phyloP scores from a whole-genome alignment of 768 basidiomycete genomes.

The Lenzites betulinus region DNA sequence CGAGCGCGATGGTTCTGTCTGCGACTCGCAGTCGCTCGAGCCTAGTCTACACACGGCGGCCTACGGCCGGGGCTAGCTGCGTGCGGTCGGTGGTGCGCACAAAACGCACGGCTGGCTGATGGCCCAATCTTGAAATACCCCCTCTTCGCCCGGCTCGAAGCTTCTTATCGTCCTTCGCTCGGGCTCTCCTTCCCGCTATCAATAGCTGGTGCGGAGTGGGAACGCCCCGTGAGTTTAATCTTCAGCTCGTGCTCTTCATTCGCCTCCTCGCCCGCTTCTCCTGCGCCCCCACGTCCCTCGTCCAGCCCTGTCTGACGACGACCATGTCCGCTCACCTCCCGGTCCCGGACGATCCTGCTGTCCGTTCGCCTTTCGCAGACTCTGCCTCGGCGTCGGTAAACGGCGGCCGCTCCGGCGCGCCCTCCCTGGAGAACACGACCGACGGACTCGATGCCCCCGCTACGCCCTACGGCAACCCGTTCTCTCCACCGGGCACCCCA shows the following conservation, averaged over 20 bases:
- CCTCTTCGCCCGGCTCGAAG: constrained; percentile 11
- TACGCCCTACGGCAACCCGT: constrained; percentile 9
- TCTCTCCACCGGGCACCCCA: constrained; percentile 22
- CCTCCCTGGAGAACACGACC: not conserved
- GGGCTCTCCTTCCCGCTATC: constrained; percentile 15
- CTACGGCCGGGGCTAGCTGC: constrained; percentile 5
- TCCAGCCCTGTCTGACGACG: constrained; percentile 13
- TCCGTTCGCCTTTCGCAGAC: constrained; percentile 13
- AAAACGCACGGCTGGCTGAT: constrained; percentile 8
- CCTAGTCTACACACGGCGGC: not conserved
- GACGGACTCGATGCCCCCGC: not conserved
- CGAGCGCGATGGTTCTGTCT: not conserved
- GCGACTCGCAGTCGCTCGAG: not conserved
- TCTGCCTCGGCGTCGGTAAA: not conserved
- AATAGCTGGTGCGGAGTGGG: constrained; percentile 21
- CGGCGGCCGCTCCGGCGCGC: not conserved
- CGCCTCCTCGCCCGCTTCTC: not conserved
- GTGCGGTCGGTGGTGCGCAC: constrained; percentile 8
- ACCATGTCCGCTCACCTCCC: constrained; percentile 10
- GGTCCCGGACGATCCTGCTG: constrained; percentile 1
- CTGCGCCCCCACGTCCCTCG: constrained; percentile 10
- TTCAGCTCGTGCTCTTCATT: constrained; percentile 3
- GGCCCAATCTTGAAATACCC: constrained; percentile 2
- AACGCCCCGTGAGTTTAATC: not conserved
- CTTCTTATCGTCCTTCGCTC: constrained; percentile 15